A percentile compares a stretch with the other conserved stretches of the same genome.
Evolutionary conservation across 352 stramenopile species (phyloP).

Genomic region (Phytophthora kernoviae): DNA sequence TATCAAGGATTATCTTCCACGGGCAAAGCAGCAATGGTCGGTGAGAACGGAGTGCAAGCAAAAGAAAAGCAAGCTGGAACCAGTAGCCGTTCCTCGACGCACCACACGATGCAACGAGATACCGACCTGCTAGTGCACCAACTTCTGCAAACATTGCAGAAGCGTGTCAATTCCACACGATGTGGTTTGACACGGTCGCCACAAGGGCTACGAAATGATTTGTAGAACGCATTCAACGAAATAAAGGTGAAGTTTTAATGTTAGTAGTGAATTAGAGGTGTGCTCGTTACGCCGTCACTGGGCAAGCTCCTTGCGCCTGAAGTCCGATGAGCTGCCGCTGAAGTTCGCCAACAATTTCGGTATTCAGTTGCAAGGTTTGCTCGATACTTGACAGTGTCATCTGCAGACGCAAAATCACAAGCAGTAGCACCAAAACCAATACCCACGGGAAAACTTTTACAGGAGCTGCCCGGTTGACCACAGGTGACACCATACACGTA

Average conservation of each 20-base stretch:
- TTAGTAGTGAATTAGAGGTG: no score
- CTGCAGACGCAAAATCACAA: slow-evolving; percentile 66
- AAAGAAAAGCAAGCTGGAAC: slow-evolving; percentile 3
- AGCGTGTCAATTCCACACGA: slow-evolving; percentile 53
- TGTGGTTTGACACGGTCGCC: slow-evolving; percentile 38
- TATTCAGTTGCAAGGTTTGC: slow-evolving; percentile 46
- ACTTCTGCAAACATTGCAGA: slow-evolving; percentile 39
- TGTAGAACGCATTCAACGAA: no score
- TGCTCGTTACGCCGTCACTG: slow-evolving; percentile 16
- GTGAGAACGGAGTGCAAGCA: not conserved
- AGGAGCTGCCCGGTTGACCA: slow-evolving; percentile 15
- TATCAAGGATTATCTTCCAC: not conserved
- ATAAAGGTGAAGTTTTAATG: not conserved
- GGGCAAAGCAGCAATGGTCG: not conserved
- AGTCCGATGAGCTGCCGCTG: slow-evolving; percentile 31
- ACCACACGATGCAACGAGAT: slow-evolving; percentile 25
- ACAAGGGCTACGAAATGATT: no score
- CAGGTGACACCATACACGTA: slow-evolving; percentile 4
- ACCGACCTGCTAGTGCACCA: slow-evolving; percentile 33
- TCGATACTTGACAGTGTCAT: slow-evolving; percentile 68
- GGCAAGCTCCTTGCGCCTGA: slow-evolving; percentile 21
- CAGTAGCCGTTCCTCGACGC: slow-evolving; percentile 1
- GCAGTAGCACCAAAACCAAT: slow-evolving; percentile 61
- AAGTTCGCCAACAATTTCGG: slow-evolving; percentile 39
- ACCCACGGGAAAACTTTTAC: slow-evolving; percentile 75